Percentiles rank a stretch among this genome's conserved stretches.
phyloP scores from a whole-genome alignment of 164 flowering plant species.

The Annona cherimola region DNA sequence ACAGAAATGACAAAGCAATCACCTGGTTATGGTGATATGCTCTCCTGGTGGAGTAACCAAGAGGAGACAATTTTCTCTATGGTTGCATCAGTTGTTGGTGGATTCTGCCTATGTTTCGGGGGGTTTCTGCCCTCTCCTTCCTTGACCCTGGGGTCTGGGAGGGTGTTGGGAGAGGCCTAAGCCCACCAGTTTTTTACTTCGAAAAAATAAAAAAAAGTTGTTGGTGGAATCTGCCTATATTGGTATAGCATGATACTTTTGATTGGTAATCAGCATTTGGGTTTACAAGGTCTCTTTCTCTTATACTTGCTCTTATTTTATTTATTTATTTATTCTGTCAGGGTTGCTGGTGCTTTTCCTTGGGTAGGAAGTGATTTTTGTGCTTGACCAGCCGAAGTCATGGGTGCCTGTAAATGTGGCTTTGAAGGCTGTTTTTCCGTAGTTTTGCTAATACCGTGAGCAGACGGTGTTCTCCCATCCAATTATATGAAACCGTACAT shows the following conservation, averaged over 20 bases:
- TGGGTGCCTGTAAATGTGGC: slow-evolving; percentile 29
- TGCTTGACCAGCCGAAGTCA: background rate
- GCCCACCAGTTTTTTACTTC: too few relatives aligned
- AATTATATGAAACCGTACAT: background rate
- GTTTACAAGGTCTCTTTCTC: background rate
- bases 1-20: background rate
- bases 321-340: slow-evolving; percentile 16
- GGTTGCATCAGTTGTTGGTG: too few relatives aligned
- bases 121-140: too few relatives aligned
- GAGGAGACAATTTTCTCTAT: too few relatives aligned
- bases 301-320: background rate
- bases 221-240: too few relatives aligned
- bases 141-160: too few relatives aligned
- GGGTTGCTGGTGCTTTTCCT: slow-evolving; percentile 43
- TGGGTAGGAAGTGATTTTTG: slow-evolving; percentile 31
- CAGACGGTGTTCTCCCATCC: background rate
- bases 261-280: background rate
- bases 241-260: background rate
- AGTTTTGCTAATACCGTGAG: background rate
- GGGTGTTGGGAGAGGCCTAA: too few relatives aligned
- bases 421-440: slow-evolving; percentile 12
- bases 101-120: too few relatives aligned
- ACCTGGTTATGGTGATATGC: background rate
- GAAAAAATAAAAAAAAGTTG: too few relatives aligned
- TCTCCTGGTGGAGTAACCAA: too few relatives aligned